These are phyloP conservation scores for Entomophthora muscae DNA, from an alignment of 371 early-diverging fungal species.

Conservation along the genomic window DNA sequence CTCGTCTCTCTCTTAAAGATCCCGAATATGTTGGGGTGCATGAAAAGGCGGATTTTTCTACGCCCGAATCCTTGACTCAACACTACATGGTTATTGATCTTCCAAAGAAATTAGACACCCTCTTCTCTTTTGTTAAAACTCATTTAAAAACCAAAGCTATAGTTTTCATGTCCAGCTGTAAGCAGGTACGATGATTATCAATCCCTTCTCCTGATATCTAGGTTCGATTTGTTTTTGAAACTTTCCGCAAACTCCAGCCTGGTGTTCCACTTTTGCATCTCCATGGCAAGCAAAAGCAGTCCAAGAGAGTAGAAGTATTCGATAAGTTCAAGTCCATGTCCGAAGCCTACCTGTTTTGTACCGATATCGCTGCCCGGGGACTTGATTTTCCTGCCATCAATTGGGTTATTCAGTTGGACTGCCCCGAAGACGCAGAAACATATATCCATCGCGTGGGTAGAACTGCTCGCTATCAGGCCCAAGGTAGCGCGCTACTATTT, in stretches of 20 bases:
- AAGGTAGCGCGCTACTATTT: conserved; percentile 72
- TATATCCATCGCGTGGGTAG: conserved; percentile 98
- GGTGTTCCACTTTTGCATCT: conserved; percentile 80
- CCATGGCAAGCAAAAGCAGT: conserved; percentile 93
- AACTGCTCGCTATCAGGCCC: conserved; percentile 84
- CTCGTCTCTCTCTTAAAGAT: conserved; percentile 68
- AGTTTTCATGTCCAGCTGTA: conserved; percentile 78
- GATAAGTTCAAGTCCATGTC: conserved; percentile 59
- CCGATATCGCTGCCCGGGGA: conserved; percentile 95
- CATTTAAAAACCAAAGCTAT: conserved; percentile 71
- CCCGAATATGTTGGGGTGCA: conserved; percentile 93
- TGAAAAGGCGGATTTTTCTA: conserved; percentile 59
- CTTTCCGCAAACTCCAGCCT: conserved; percentile 85
- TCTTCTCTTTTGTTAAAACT: conserved; percentile 82
- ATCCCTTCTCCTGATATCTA: conserved; percentile 9
- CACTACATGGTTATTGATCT: conserved; percentile 68
- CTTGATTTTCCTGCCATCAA: conserved; percentile 97
- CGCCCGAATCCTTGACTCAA: conserved; percentile 66
- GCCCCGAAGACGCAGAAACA: conserved; percentile 88
- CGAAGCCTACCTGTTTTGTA: conserved; percentile 69
- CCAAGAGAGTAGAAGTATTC: conserved; percentile 78
- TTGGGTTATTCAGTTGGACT: conserved; percentile 96
- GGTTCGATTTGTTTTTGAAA: conserved; percentile 81
- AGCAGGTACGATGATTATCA: conserved; percentile 33
- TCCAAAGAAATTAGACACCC: conserved; percentile 70